phyloP scores from a whole-genome alignment of 768 basidiomycete species.

The Psilocybe tampanensis region DNA sequence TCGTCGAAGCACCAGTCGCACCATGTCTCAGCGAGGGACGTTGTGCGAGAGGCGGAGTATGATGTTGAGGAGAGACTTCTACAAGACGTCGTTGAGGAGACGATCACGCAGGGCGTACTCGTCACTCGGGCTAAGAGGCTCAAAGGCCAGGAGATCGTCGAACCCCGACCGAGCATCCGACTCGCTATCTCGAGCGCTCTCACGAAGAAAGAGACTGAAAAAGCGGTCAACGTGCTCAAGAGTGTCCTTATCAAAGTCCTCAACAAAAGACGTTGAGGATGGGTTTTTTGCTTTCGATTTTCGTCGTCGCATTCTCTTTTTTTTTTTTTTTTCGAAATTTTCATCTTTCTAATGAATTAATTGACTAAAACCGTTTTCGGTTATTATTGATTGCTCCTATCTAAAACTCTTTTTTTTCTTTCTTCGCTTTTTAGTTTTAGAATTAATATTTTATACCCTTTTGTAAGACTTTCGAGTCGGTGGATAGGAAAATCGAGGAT shows the following conservation, averaged over 20 bases:
- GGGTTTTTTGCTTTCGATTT: background rate
- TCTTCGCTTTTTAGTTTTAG: background rate
- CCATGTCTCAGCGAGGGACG: slow-evolving; percentile 42
- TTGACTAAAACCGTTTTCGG: background rate
- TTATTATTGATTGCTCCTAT: background rate
- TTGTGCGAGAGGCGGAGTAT: slow-evolving; percentile 56
- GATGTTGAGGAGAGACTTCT: slow-evolving; percentile 76
- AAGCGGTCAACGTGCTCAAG: slow-evolving; percentile 77
- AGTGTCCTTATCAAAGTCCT: slow-evolving; percentile 75
- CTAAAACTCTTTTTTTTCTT: background rate
- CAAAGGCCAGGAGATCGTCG: slow-evolving; percentile 80
- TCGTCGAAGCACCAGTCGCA: slow-evolving; percentile 40
- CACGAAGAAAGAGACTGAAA: slow-evolving; percentile 90
- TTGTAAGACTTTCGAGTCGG: background rate
- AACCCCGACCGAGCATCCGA: slow-evolving; percentile 82
- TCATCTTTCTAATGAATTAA: background rate
- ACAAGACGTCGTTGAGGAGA: slow-evolving; percentile 93
- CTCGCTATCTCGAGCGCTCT: slow-evolving; percentile 80
- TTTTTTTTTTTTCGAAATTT: too few relatives aligned
- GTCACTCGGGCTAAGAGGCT: slow-evolving; percentile 84
- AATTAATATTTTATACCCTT: background rate
- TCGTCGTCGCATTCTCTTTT: too few relatives aligned
- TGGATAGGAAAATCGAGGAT: background rate
- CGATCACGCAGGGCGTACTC: slow-evolving; percentile 78
- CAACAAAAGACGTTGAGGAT: slow-evolving; percentile 51